Evolutionary conservation across 1,139 yeast genomes (phyloP), one percentile per base, ranked within the genome.

Genomic region (Zygoascus sp.): DNA sequence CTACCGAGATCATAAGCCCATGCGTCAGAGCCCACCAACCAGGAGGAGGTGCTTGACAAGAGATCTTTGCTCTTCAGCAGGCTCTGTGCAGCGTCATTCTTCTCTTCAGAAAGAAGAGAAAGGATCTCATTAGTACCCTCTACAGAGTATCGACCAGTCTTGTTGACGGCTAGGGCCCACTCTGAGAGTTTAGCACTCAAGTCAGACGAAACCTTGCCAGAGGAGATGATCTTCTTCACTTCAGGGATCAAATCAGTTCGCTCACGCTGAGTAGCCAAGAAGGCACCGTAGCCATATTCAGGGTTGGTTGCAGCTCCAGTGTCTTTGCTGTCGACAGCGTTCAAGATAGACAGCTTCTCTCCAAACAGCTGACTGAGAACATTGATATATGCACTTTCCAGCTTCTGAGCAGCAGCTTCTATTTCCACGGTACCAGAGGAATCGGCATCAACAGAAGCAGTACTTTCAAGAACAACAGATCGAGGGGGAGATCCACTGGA

Each of bases 1-100:
- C 86, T 75, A 35, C 97, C 97, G 57, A 87, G 72, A 69, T 90
- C 97, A 63, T 83, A 89, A 17, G 96, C 78, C 97, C 98, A 90
- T 28, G 95, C 80, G 66, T 90, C 97, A 7, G 97, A 88, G 20
- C 97, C 97, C 53, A 92, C 74, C 53, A 90, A 72, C 98, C 98
- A 90, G 51, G 79, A 75, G 21, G 84, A 73, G 46, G 72, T 71
- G 37, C 72, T 60, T 39, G 63, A 64, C 54, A 83, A 74, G 53
- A 69, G 73, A 3, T 71, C 68, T 51, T 75, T 68, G 40, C 69
- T 66, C 2, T 68, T 64, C 41, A 83, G 69, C 11, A 84, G 68
- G 10, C 69, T 63, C 42, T 69, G 57, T 5, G 85, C 72, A 15
- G 69, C 58, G 11, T 71, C 67, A 1, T 73, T 60, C 3, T 65